Percentiles rank a stretch among this genome's conserved stretches.
Evolutionary conservation across 2,329 filamentous ascomycete genomes (phyloP).

Genomic region (Alternaria sp.): DNA sequence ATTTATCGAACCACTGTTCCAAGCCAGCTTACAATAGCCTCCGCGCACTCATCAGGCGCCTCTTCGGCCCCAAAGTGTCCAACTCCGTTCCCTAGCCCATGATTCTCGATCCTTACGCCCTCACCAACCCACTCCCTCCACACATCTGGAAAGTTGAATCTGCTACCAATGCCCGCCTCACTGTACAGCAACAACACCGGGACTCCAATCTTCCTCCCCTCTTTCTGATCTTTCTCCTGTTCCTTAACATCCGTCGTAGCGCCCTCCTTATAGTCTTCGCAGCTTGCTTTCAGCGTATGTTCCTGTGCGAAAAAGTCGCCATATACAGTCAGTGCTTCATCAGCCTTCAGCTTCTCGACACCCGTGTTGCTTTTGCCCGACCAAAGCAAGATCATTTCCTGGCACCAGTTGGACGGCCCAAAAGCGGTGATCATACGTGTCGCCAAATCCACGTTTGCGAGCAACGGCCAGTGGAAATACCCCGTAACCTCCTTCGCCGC

Average conservation of each 20-base stretch:
- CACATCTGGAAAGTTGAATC: conserved; percentile 60
- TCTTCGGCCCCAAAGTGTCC: conserved; percentile 67
- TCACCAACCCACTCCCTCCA: conserved; percentile 59
- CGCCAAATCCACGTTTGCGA: conserved; percentile 62
- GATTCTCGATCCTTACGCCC: conserved; percentile 59
- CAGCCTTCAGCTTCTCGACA: conserved; percentile 20
- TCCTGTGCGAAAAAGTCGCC: conserved; percentile 53
- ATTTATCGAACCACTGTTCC: neutral
- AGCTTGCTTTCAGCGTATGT: conserved; percentile 58
- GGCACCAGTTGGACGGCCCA: conserved; percentile 54
- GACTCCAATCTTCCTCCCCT: conserved; percentile 55
- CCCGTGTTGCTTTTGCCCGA: conserved; percentile 30
- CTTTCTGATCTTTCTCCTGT: conserved; percentile 56
- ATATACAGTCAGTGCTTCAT: conserved; percentile 54
- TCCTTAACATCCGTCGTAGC: conserved; percentile 63
- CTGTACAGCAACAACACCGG: conserved; percentile 63
- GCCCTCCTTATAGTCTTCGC: conserved; percentile 65
- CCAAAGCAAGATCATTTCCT: conserved; percentile 50
- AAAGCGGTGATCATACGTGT: conserved; percentile 59
- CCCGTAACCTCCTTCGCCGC: conserved; percentile 54
- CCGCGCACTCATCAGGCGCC: conserved; percentile 56
- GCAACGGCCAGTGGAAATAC: conserved; percentile 68
- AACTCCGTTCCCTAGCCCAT: conserved; percentile 57
- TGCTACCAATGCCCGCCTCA: conserved; percentile 57
- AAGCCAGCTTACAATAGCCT: neutral